Evolutionary conservation across 2,329 filamentous ascomycete genomes (phyloP).

Genomic region (Nothomitra cinnamomea): DNA sequence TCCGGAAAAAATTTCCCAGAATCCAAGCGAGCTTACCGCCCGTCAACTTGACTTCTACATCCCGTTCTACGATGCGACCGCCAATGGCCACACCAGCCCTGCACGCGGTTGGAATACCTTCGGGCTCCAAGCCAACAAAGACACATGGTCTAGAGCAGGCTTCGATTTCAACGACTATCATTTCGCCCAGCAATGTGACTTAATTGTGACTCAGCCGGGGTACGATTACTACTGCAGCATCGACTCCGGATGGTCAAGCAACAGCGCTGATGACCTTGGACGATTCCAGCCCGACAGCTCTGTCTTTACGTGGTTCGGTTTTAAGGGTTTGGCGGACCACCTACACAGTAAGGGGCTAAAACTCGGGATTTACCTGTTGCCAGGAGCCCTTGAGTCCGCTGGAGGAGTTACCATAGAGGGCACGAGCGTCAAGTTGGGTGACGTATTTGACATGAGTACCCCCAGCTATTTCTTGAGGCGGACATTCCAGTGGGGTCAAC

Average conservation of each 20-base stretch:
- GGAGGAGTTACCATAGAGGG: constrained; percentile 14
- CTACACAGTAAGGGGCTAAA: constrained; percentile 14
- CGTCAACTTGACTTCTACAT: too few species aligned
- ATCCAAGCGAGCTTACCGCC: too few species aligned
- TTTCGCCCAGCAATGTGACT: constrained; percentile 14
- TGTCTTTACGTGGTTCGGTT: constrained; percentile 14
- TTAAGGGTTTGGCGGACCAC: constrained; percentile 13
- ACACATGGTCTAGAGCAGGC: constrained; percentile 10
- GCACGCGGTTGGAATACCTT: constrained; percentile 16
- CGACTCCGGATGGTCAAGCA: constrained; percentile 16
- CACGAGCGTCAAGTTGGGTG: constrained; percentile 14
- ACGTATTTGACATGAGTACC: too few species aligned
- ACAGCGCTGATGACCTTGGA: constrained; percentile 14
- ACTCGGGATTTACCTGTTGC: constrained; percentile 16
- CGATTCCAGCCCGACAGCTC: constrained; percentile 13
- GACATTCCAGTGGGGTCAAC: too few species aligned
- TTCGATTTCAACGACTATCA: too few species aligned
- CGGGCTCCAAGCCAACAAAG: constrained; percentile 12
- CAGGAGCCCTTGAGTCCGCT: constrained; percentile 14
- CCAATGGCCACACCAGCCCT: constrained; percentile 12
- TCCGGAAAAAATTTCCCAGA: too few species aligned
- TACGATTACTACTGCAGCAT: constrained; percentile 16
- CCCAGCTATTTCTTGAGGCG: too few species aligned
- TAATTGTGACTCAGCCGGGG: constrained; percentile 9
- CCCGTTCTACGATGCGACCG: constrained; percentile 6